A percentile compares a stretch with the other conserved stretches of the same genome.
Evolutionary conservation across 768 basidiomycete genomes (phyloP).

Genomic region (Suillus brevipes): DNA sequence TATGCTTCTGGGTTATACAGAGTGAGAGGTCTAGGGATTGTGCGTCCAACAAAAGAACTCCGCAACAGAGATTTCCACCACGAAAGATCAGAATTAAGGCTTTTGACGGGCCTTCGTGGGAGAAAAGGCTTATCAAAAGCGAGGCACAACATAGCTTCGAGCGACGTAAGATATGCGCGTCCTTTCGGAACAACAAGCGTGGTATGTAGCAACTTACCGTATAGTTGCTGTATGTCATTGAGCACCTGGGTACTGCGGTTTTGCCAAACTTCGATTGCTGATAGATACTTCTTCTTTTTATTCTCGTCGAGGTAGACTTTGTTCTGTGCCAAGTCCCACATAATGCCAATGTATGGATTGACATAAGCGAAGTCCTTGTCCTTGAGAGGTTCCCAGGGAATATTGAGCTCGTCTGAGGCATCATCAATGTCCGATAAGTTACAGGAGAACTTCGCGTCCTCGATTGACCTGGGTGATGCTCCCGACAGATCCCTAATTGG

Average conservation of each 20-base stretch:
- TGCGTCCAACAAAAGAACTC: neutral
- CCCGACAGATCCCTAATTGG: no score
- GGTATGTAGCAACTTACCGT: slow-evolving; percentile 42
- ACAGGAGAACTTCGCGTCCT: slow-evolving; percentile 18
- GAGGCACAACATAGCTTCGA: slow-evolving; percentile 8
- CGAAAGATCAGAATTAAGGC: slow-evolving; percentile 11
- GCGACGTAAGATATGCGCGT: slow-evolving; percentile 39
- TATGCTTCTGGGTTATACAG: slow-evolving; percentile 4
- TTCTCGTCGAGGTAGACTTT: slow-evolving; percentile 23
- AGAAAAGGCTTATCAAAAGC: slow-evolving; percentile 31
- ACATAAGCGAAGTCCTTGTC: slow-evolving; percentile 21
- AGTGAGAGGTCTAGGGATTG: slow-evolving; percentile 6
- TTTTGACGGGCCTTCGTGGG: slow-evolving; percentile 18
- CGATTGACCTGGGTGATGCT: no score
- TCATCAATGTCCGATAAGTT: slow-evolving; percentile 21
- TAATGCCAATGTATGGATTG: slow-evolving; percentile 31
- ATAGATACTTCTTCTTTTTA: neutral
- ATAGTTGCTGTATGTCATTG: slow-evolving; percentile 35
- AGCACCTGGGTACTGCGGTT: slow-evolving; percentile 26
- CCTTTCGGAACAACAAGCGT: slow-evolving; percentile 32
- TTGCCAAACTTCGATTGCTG: neutral
- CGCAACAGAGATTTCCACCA: slow-evolving; percentile 30
- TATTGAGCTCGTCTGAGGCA: slow-evolving; percentile 39
- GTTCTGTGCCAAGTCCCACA: slow-evolving; percentile 28
- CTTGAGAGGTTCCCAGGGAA: slow-evolving; percentile 33